phyloP scores from a whole-genome alignment of 306 rosid genomes.

The Rosa persica region DNA sequence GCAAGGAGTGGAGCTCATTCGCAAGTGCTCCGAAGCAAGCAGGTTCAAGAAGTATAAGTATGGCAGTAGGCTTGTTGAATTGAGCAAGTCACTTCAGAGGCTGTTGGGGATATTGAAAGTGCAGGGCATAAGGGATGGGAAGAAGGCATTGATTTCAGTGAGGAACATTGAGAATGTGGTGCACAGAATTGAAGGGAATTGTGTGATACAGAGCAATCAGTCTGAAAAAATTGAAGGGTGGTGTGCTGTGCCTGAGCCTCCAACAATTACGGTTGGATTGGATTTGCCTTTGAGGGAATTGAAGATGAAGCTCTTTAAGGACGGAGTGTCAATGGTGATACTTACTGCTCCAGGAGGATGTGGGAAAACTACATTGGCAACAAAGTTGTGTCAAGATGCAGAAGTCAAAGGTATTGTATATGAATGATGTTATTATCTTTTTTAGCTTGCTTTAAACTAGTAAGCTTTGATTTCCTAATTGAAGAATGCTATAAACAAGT shows the following conservation, averaged over 20 bases:
- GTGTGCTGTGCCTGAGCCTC: constrained; percentile 39
- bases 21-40: neutral
- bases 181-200: constrained; percentile 4
- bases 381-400: too few relatives aligned
- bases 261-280: constrained; percentile 41
- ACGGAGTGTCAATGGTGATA: constrained; percentile 27
- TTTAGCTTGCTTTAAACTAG: neutral
- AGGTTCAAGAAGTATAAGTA: neutral
- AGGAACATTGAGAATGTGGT: neutral
- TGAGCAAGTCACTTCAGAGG: neutral
- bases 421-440: neutral
- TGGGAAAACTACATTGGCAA: constrained; percentile 32
- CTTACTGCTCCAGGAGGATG: constrained; percentile 50
- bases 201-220: constrained; percentile 2
- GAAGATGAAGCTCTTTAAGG: constrained; percentile 38
- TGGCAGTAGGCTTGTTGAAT: neutral
- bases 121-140: neutral
- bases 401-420: neutral
- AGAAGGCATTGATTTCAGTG: neutral
- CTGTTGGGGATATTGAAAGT: neutral
- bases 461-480: neutral
- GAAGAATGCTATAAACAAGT: neutral
- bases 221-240: neutral
- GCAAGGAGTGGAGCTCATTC: neutral
- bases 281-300: constrained; percentile 43